Conservation (phyloP, 2,329 filamentous ascomycete species). For the Talaromyces sp. region DNA sequence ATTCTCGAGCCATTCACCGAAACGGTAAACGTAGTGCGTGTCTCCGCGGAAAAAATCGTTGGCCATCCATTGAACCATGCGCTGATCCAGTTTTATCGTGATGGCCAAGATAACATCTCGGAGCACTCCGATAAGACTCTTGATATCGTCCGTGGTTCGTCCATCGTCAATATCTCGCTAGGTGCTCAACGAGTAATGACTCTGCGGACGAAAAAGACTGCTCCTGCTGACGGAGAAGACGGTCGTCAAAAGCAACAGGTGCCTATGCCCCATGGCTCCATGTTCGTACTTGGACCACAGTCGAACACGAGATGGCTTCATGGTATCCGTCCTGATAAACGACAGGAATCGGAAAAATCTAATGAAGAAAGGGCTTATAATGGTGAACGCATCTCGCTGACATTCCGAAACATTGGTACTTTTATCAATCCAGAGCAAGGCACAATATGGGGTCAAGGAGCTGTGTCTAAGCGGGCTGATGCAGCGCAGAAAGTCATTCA, state of each 20-base stretch:
- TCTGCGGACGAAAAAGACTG: constrained; percentile 63
- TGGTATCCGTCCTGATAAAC: constrained; percentile 83
- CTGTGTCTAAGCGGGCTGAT: constrained; percentile 59
- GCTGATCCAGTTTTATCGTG: constrained; percentile 88
- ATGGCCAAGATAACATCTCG: constrained; percentile 83
- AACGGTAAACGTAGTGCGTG: constrained; percentile 63
- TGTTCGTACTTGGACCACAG: constrained; percentile 72
- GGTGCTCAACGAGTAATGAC: constrained; percentile 88
- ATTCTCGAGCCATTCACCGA: constrained; percentile 70
- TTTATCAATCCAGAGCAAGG: constrained; percentile 63
- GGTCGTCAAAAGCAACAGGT: constrained; percentile 60
- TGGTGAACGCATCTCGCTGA: constrained; percentile 81
- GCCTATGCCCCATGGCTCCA: constrained; percentile 77
- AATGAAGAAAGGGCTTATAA: constrained; percentile 64
- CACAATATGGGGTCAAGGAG: constrained; percentile 88
- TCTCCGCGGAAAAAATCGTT: constrained; percentile 63
- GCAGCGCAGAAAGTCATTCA: constrained; percentile 62
- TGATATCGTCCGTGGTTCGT: constrained; percentile 75
- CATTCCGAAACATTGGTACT: constrained; percentile 84
- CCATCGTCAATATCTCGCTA: constrained; percentile 89
- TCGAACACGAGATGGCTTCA: constrained; percentile 90
- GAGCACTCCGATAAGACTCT: constrained; percentile 97
- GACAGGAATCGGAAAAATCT: constrained; percentile 62
- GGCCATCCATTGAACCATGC: constrained; percentile 85
- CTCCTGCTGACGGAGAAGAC: constrained; percentile 19